phyloP scores from a whole-genome alignment of 495 filamentous ascomycete genomes.

The Aspergillus wentii region DNA sequence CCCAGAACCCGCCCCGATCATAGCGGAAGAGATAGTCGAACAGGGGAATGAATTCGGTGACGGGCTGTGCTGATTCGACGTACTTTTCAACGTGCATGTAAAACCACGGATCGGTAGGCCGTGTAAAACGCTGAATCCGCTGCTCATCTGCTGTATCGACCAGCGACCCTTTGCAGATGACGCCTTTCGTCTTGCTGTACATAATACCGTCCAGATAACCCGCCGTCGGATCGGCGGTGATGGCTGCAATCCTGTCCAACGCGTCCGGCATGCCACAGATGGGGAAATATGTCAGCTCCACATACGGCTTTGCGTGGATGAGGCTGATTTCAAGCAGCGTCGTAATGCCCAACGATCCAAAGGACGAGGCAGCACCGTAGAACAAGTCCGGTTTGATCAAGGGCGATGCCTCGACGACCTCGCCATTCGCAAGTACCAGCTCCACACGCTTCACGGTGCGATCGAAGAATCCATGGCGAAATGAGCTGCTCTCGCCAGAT shows the following conservation, averaged over 20 bases:
- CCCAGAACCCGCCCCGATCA: constrained; percentile 52
- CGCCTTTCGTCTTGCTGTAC: not conserved
- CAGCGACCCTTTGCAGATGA: not conserved
- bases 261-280: constrained; percentile 23
- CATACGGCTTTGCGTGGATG: constrained; percentile 31
- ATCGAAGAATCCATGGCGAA: constrained; percentile 47
- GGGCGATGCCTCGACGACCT: constrained; percentile 27
- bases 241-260: constrained; percentile 19
- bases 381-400: constrained; percentile 39
- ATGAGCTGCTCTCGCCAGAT: constrained; percentile 40
- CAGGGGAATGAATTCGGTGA: constrained; percentile 40
- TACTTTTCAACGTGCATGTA: constrained; percentile 37
- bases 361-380: constrained; percentile 36
- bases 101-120: constrained; percentile 47
- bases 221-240: not conserved
- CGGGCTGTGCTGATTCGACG: not conserved
- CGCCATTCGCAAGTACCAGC: constrained; percentile 43
- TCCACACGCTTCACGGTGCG: constrained; percentile 35
- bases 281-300: constrained; percentile 38
- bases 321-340: constrained; percentile 44
- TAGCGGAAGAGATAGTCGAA: constrained; percentile 53
- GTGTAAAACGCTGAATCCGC: constrained; percentile 31
- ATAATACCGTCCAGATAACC: not conserved
- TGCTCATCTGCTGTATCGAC: not conserved
- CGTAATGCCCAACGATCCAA: constrained; percentile 41